A percentile compares a stretch with the other conserved stretches of the same genome.
These are phyloP conservation scores for Croton setiger DNA, from an alignment of 441 rosid species.

Conservation along the genomic window DNA sequence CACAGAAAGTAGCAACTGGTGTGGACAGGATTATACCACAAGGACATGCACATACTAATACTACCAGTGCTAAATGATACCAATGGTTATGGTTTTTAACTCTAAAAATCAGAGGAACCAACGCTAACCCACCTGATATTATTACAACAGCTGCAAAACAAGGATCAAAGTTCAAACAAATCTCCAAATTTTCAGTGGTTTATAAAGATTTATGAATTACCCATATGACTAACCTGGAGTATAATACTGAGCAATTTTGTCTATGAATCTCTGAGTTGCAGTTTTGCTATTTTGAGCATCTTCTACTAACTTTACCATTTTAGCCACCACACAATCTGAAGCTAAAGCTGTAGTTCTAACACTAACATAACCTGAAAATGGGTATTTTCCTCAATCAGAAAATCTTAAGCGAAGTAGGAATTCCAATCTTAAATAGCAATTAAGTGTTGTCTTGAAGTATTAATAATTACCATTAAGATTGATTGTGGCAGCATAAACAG, in stretches of 20 bases:
- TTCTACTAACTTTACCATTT: conserved; percentile 88
- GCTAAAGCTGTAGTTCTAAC: conserved; percentile 76
- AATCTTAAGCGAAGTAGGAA: too few species aligned
- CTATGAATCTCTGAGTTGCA: conserved; percentile 63
- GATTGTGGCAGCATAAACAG: conserved; percentile 89
- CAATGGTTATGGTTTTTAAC: conserved; percentile 44
- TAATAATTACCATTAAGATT: conserved; percentile 60
- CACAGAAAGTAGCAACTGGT: conserved; percentile 90
- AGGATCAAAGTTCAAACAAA: background rate
- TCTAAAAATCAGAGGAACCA: conserved; percentile 48
- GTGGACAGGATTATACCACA: conserved; percentile 89
- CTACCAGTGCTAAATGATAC: conserved; percentile 77
- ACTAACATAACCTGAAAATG: conserved; percentile 57
- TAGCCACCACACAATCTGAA: conserved; percentile 79
- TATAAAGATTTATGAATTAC: too few species aligned
- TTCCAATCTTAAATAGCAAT: too few species aligned
- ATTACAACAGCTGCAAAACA: conserved; percentile 49
- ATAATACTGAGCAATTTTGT: conserved; percentile 65
- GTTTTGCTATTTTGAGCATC: conserved; percentile 89
- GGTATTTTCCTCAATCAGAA: background rate
- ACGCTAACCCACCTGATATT: conserved; percentile 44
- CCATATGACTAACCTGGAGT: conserved; percentile 60
- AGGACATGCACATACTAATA: conserved; percentile 89
- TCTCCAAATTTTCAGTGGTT: too few species aligned
- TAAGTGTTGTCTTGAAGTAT: too few species aligned